phyloP scores from a whole-genome alignment of 352 stramenopile genomes.

The Globisporangium echinulatum region DNA sequence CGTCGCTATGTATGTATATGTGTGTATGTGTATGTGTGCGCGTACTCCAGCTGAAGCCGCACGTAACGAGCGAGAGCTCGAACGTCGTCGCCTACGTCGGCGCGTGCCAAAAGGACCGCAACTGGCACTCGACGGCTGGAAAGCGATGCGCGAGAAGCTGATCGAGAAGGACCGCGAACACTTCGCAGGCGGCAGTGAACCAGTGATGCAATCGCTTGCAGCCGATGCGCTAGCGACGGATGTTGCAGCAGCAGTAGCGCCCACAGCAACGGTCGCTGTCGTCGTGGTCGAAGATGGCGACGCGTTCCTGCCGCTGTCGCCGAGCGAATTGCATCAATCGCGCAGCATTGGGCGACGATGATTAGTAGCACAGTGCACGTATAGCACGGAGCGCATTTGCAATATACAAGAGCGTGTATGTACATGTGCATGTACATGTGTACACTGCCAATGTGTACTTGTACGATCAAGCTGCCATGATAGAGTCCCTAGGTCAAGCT shows the following conservation, averaged over 20 bases:
- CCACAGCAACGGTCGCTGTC: background rate
- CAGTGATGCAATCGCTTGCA: background rate
- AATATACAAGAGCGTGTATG: background rate
- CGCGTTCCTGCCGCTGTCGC: conserved; percentile 15
- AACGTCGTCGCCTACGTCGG: conserved; percentile 8
- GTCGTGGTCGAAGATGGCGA: conserved; percentile 18
- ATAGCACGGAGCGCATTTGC: too few relatives aligned
- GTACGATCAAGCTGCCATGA: too few relatives aligned
- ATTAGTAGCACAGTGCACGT: background rate
- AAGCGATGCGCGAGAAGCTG: conserved; percentile 40
- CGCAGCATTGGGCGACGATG: background rate
- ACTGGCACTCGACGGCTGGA: conserved; percentile 43
- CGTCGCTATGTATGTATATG: background rate
- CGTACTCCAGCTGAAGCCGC: background rate
- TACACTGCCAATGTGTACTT: background rate
- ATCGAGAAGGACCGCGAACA: conserved; percentile 31
- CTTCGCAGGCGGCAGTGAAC: conserved; percentile 9
- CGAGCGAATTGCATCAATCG: conserved; percentile 9
- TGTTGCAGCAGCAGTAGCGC: background rate
- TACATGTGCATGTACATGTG: background rate
- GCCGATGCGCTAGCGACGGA: background rate
- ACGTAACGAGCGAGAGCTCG: background rate
- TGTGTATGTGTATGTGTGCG: background rate
- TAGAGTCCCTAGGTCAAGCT: too few relatives aligned
- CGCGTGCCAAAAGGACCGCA: conserved; percentile 27